Conservation (phyloP, 208 protist genomes). For the Leishmania braziliensis region DNA sequence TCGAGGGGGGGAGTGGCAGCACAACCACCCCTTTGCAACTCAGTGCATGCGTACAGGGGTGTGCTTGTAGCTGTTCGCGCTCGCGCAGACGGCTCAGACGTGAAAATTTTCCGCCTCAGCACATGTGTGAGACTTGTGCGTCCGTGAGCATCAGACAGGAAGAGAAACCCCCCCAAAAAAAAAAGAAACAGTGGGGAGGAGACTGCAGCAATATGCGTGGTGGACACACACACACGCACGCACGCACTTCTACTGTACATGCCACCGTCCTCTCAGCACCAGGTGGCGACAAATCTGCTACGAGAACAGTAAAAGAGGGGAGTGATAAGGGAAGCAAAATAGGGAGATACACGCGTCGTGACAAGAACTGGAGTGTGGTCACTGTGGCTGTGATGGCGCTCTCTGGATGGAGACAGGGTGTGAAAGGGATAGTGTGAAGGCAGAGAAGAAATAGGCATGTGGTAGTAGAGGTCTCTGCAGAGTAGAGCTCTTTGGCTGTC, state of each 20-base stretch:
- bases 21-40: background rate
- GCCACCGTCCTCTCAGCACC: background rate
- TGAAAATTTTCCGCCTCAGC: background rate
- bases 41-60: background rate
- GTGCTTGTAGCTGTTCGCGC: background rate
- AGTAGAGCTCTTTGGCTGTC: background rate
- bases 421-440: background rate
- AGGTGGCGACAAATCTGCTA: background rate
- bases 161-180: background rate
- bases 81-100: background rate
- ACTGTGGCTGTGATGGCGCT: background rate
- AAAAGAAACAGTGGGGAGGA: background rate
- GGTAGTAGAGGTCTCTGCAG: background rate
- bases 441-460: background rate
- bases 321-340: background rate
- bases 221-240: background rate
- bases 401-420: background rate
- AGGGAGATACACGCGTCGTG: background rate
- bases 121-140: background rate
- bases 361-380: background rate
- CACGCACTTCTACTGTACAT: background rate
- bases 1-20: background rate
- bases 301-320: background rate
- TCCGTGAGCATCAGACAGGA: background rate
- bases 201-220: background rate